A percentile compares a stretch with the other conserved stretches of the same genome.
Conservation (phyloP, 139 green algal species). For the Micractinium conductrix region DNA sequence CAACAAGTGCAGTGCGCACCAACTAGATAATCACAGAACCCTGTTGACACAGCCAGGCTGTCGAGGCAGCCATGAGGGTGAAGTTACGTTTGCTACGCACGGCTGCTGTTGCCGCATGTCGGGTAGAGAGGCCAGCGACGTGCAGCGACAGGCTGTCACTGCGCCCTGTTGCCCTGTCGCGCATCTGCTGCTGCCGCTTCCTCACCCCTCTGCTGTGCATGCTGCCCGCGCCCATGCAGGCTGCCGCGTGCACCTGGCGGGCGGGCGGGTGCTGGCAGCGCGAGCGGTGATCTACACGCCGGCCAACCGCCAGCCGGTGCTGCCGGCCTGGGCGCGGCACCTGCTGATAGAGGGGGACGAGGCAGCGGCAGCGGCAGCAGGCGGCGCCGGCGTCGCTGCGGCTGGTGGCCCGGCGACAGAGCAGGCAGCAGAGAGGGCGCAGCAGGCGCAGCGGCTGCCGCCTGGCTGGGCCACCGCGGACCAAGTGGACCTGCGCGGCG, state of each 20-base stretch:
- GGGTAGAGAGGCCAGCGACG: no score
- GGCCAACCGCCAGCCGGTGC: neutral
- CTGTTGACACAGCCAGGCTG: no score
- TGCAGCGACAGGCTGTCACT: no score
- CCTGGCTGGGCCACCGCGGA: neutral
- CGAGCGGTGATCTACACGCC: slow-evolving; percentile 14
- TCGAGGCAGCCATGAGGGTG: no score
- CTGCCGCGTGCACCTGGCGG: slow-evolving; percentile 15
- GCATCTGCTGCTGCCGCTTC: neutral
- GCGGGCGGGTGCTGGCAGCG: neutral
- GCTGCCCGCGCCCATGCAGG: neutral
- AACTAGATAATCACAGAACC: no score
- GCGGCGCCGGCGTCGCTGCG: neutral
- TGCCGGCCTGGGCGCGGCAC: slow-evolving; percentile 8
- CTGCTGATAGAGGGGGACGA: neutral
- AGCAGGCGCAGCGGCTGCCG: slow-evolving; percentile 3
- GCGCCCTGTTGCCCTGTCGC: no score
- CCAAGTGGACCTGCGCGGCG: neutral
- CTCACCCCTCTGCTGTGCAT: neutral
- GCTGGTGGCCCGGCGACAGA: neutral
- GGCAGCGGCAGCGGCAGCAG: neutral
- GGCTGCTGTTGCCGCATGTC: no score
- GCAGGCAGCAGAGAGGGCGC: neutral
- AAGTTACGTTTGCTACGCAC: no score
- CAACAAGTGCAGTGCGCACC: no score